A percentile compares a stretch with the other conserved stretches of the same genome.
Conservation (phyloP, 495 filamentous ascomycete genomes). For the Penicillium dipodomyicola region DNA sequence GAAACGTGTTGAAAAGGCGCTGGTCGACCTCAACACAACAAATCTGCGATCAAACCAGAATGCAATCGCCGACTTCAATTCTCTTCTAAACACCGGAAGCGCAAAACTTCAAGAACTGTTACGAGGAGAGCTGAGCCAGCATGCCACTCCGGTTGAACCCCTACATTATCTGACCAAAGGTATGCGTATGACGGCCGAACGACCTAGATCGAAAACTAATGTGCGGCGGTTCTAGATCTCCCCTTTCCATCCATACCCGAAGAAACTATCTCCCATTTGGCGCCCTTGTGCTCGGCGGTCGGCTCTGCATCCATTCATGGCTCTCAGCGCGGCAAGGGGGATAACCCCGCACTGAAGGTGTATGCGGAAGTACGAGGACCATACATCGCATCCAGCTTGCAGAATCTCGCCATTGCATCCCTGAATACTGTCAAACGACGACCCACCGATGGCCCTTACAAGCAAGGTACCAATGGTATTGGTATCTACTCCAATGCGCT, state of each 20-base stretch:
- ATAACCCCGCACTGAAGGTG: constrained; percentile 64
- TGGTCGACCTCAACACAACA: constrained; percentile 75
- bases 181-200: constrained; percentile 14
- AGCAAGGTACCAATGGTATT: constrained; percentile 89
- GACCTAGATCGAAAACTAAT: not conserved
- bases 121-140: constrained; percentile 68
- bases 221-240: constrained; percentile 45
- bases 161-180: constrained; percentile 91
- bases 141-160: constrained; percentile 75
- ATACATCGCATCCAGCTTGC: constrained; percentile 74
- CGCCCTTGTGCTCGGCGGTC: constrained; percentile 57
- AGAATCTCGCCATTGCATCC: constrained; percentile 83
- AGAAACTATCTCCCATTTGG: constrained; percentile 56
- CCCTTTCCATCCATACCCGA: constrained; percentile 64
- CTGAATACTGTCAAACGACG: constrained; percentile 84
- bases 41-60: constrained; percentile 91
- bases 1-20: constrained; percentile 78
- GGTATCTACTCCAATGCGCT: constrained; percentile 83
- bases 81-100: constrained; percentile 72
- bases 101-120: constrained; percentile 80
- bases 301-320: constrained; percentile 50
- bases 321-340: constrained; percentile 47
- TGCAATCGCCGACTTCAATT: constrained; percentile 75
- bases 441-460: constrained; percentile 75
- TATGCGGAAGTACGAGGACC: constrained; percentile 84